Evolutionary conservation across 2,329 filamentous ascomycete species (phyloP), one percentile per base, ranked within the genome.

Genomic region (Talaromyces sp.): DNA sequence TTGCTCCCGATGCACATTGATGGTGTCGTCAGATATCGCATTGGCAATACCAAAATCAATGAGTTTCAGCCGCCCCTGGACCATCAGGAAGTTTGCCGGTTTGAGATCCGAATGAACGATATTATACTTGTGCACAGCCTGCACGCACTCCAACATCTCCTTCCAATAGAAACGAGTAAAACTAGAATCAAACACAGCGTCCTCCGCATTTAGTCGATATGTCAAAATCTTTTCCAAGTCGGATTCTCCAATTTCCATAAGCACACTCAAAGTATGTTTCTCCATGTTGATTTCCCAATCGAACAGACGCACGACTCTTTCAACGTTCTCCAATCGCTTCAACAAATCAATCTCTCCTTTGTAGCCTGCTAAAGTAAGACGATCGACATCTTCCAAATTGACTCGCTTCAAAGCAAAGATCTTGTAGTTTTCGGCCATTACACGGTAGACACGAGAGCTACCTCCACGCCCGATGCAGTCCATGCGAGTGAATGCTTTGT

Each of bases 41-140:
- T 97, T 97, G 65, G 95, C 95, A 73, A 99, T 99, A 71, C 95
- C 95, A 76, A 99, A 99, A 79, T 99, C 95, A 73, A 99, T 99
- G 64, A 99, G 86, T 78, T 99, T 99, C 43, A 99, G 83, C 31
- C 90, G 87, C 27, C 95, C 95, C 74, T 93, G 88, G 19, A 97
- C 93, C 22, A 98, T 85, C 27, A 99, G 90, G 76, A 99, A 99
- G 76, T 99, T 99, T 72, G 93, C 93, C 0, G 95, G 95, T 78
- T 99, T 99, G 43, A 99, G 84, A 74, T 99, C 95, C 0, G 93
- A 97, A 79, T 99, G 95, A 3, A 99, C 95, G 68, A 99, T 93
- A 73, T 97, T 93, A 75, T 90, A 85, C 13, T 90, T 86, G 75
- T 99, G 95, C 0, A 99, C 93, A 0, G 94, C 87, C 70, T 91